Percentiles rank a stretch among this genome's conserved stretches.
Evolutionary conservation across 2,329 filamentous ascomycete species (phyloP).

Genomic region (Ophiocordyceps sinensis): DNA sequence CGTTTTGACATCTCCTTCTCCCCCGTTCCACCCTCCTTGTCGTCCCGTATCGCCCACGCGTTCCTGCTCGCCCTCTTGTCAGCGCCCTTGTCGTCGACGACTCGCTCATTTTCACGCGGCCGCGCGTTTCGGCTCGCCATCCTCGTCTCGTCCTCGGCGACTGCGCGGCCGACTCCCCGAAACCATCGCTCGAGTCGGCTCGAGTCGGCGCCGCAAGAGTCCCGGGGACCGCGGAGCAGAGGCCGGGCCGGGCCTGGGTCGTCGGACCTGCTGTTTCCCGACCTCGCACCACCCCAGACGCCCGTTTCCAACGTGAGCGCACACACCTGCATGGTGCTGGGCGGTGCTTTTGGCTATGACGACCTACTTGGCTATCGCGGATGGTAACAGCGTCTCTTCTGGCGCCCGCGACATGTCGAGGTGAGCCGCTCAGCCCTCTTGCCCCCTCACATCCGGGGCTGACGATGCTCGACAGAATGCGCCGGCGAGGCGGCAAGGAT

Average conservation of each 20-base stretch:
- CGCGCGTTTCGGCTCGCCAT: too few species aligned
- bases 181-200: not conserved
- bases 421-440: constrained; percentile 14
- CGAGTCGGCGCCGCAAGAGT: not conserved
- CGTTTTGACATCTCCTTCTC: not conserved
- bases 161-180: not conserved
- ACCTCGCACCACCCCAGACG: not conserved
- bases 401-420: constrained; percentile 33
- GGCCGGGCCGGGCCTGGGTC: not conserved
- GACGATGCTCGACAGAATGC: constrained; percentile 24
- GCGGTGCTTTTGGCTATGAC: constrained; percentile 28
- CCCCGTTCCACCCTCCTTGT: not conserved
- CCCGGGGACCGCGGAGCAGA: not conserved
- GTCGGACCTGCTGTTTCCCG: not conserved
- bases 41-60: not conserved
- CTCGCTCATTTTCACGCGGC: too few species aligned
- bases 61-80: not conserved
- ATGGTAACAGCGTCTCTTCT: constrained; percentile 27
- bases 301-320: not conserved
- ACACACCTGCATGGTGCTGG: not conserved
- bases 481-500: constrained; percentile 55
- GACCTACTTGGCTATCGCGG: constrained; percentile 37
- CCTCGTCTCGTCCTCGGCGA: too few species aligned
- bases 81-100: too few species aligned
- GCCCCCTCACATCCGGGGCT: constrained; percentile 2